These are phyloP conservation scores for Brassica rapa DNA, from an alignment of 345 rosid species.

Conservation along the genomic window DNA sequence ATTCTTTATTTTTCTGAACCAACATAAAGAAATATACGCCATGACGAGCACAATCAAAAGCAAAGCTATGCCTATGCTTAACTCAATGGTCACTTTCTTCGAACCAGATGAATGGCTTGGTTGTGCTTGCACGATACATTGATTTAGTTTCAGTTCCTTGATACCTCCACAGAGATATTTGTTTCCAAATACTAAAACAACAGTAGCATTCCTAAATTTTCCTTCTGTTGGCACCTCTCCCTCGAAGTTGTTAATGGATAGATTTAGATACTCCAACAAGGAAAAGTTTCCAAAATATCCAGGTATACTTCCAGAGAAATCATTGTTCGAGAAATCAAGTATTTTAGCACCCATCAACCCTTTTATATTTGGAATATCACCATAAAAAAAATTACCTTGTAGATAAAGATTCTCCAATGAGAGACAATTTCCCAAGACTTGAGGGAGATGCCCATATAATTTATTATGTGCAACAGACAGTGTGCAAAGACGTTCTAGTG, in stretches of 20 bases:
- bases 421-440: background rate
- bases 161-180: background rate
- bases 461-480: background rate
- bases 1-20: background rate
- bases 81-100: background rate
- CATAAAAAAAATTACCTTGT: background rate
- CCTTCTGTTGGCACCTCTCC: background rate
- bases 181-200: background rate
- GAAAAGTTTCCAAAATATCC: background rate
- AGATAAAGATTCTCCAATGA: background rate
- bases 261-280: background rate
- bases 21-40: background rate
- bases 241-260: background rate
- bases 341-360: background rate
- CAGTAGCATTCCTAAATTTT: background rate
- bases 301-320: background rate
- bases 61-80: background rate
- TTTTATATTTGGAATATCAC: background rate
- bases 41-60: background rate
- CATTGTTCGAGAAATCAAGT: background rate
- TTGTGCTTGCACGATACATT: background rate
- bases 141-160: background rate
- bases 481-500: background rate
- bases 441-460: background rate
- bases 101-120: background rate